These are phyloP conservation scores for Metarhizium sp. DNA, from an alignment of 2,329 filamentous ascomycete species.

Conservation along the genomic window DNA sequence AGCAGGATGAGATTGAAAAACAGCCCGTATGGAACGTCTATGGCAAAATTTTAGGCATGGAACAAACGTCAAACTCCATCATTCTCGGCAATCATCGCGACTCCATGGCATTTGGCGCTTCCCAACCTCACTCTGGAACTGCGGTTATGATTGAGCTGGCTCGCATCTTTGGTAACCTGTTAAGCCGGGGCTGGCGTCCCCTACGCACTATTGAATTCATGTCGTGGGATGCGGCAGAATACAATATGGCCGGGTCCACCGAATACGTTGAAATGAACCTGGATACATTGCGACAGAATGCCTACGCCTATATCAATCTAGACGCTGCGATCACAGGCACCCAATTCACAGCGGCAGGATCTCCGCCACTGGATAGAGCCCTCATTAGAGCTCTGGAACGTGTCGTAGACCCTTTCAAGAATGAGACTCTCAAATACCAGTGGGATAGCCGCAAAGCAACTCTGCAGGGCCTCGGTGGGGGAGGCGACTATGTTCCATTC, in stretches of 20 bases:
- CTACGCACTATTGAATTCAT: constrained; percentile 94
- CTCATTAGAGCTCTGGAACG: constrained; percentile 66
- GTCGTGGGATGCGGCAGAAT: constrained; percentile 91
- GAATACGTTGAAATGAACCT: constrained; percentile 87
- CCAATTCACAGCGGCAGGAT: constrained; percentile 68
- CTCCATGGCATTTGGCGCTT: constrained; percentile 81
- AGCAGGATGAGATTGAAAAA: constrained; percentile 73
- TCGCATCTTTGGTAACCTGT: constrained; percentile 72
- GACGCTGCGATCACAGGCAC: constrained; percentile 71
- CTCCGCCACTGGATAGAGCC: constrained; percentile 66
- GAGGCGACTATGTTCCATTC: constrained; percentile 81
- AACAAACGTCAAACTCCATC: constrained; percentile 73
- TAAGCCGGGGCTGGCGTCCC: constrained; percentile 74
- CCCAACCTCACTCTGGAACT: constrained; percentile 78
- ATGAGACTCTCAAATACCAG: constrained; percentile 61
- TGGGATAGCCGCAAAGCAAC: constrained; percentile 59
- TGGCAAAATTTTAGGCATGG: constrained; percentile 73
- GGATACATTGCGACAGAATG: constrained; percentile 60
- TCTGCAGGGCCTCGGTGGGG: constrained; percentile 62
- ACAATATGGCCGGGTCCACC: constrained; percentile 88
- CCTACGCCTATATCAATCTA: constrained; percentile 83
- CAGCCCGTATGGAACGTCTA: constrained; percentile 91
- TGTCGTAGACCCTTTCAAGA: constrained; percentile 61
- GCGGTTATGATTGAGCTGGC: constrained; percentile 86
- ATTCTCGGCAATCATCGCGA: constrained; percentile 92